Base-by-base conservation (phyloP, 2,329 filamentous ascomycete species). In the Fusarium graminum region DNA sequence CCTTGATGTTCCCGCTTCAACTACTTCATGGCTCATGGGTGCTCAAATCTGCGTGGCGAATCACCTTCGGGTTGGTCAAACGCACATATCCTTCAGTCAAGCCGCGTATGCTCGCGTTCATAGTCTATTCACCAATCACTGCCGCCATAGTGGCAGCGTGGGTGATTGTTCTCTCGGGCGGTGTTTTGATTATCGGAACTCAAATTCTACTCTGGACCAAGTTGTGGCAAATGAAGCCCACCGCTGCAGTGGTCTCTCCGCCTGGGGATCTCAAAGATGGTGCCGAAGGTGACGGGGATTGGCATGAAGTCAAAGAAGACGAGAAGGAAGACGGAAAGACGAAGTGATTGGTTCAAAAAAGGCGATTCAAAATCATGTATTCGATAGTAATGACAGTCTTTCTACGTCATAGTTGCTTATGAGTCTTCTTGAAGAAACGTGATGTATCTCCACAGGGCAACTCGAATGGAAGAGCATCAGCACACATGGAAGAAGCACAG, bases 361-460 rank as follows among this genome's bases (percentile, higher is more conserved):
- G 16, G 8, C 4, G 5, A 3, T 22, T 22, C 22, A 22, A 22
- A 22, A 22, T 22, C 22, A 22, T 22, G 6, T 22, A 22, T 22
- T 22, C 22, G 22, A 22, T 22, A 22, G 22, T 22, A 22, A 22
- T 22, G 22, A 6, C 22, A 22, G 22, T 22, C 22, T 6, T 22
- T 22, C 22, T 6, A 22, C 22, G 7, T 54, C 32, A 62, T 9
- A 66, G 30, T 1, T 29, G 47, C 25, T 66, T 67, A 6, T 42
- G 36, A 34, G 14, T 44, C 51, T 67, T 67, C 43, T 59, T 67
- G 14, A 68, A 68, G 44, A 51, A 68, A 11, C 55, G 44, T 4
- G 68, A 71, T 0, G 68, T 71, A 22, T 71, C 66, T 1, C 72
- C 72, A 49, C 74, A 69, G 4, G 72, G 72, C 1, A 74, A 44